Evolutionary conservation across 129 eudicot genomes (phyloP).

Genomic region (Arctium lappa): DNA sequence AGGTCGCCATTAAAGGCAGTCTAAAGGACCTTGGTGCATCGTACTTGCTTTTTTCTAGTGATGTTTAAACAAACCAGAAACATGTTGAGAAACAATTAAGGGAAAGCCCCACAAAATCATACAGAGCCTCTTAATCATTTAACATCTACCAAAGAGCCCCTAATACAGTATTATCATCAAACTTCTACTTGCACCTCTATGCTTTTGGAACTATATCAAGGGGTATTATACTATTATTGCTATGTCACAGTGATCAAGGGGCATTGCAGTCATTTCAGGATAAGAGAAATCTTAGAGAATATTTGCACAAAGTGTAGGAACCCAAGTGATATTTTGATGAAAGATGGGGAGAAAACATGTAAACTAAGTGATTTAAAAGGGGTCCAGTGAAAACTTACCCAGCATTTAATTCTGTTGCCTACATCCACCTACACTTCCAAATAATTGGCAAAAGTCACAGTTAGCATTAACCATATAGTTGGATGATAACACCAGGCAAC

Average conservation of each 20-base stretch:
- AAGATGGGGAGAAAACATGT: not conserved
- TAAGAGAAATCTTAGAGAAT: not conserved
- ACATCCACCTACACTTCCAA: not conserved
- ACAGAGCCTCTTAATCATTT: not conserved
- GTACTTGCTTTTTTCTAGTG: no score
- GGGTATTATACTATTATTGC: not conserved
- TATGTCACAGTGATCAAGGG: not conserved
- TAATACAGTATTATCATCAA: not conserved
- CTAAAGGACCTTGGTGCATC: no score
- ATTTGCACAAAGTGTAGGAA: not conserved
- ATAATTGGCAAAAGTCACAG: not conserved
- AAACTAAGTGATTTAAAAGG: conserved; percentile 4
- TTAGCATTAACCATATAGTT: not conserved
- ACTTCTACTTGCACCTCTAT: not conserved
- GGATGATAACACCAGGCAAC: not conserved
- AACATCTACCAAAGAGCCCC: not conserved
- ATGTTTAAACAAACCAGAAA: no score
- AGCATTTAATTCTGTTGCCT: not conserved
- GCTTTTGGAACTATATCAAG: not conserved
- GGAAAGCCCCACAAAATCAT: no score
- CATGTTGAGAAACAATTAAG: no score
- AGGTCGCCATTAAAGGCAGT: no score
- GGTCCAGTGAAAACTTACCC: conserved; percentile 7
- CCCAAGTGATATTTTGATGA: not conserved
- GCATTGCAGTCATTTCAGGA: not conserved